A percentile compares a stretch with the other conserved stretches of the same genome.
Evolutionary conservation across 768 basidiomycete genomes (phyloP).

Genomic region (Zangia roseola): DNA sequence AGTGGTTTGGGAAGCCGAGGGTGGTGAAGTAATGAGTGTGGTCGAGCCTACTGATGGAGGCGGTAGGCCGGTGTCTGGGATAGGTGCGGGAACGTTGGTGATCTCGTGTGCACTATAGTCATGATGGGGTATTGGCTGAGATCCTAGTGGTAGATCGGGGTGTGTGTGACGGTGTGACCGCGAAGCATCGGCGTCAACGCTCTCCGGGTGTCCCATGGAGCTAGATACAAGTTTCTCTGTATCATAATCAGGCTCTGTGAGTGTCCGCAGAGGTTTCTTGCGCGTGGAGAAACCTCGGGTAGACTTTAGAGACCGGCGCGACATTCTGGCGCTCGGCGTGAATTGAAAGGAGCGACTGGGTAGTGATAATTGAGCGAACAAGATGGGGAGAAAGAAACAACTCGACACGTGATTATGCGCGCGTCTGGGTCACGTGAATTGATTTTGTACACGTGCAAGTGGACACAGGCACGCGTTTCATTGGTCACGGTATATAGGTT

Average conservation of each 20-base stretch:
- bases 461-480: too few species aligned
- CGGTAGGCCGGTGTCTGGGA: conserved; percentile 32
- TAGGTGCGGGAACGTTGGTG: conserved; percentile 28
- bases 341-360: conserved; percentile 22
- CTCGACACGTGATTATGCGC: conserved; percentile 22
- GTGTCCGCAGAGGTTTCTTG: conserved; percentile 10
- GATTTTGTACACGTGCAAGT: conserved; percentile 22
- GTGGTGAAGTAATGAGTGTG: conserved; percentile 3
- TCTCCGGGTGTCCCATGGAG: neutral
- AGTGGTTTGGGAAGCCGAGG: conserved; percentile 23
- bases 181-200: neutral
- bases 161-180: conserved; percentile 5
- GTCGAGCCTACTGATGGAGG: conserved; percentile 20
- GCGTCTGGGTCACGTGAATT: conserved; percentile 31
- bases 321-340: conserved; percentile 24
- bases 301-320: conserved; percentile 14
- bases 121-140: conserved; percentile 15
- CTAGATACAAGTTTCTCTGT: conserved; percentile 21
- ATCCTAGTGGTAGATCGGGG: conserved; percentile 9
- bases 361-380: conserved; percentile 9
- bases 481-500: too few species aligned
- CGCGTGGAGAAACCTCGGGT: conserved; percentile 4
- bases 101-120: conserved; percentile 31
- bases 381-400: conserved; percentile 10
- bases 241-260: conserved; percentile 15